Conservation (phyloP, 1,139 yeast genomes). For the Magnusiomyces clavatus region DNA sequence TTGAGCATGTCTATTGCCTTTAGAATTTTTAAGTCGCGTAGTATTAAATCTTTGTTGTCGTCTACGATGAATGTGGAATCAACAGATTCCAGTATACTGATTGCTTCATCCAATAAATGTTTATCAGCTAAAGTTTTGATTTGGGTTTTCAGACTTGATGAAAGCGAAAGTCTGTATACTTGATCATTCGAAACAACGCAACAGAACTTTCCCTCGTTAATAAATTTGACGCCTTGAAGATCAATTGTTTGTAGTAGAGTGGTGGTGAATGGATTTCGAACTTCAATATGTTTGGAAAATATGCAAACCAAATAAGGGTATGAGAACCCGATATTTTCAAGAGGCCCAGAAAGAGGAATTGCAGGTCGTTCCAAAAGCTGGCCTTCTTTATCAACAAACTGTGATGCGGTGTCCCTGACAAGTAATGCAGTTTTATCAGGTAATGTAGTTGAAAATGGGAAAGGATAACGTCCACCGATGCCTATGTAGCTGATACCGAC, state of each 20-base stretch:
- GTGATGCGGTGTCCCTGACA: conserved; percentile 22
- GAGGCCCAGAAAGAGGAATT: conserved; percentile 21
- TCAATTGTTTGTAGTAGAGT: conserved; percentile 22
- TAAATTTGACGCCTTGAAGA: conserved; percentile 19
- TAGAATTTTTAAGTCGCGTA: conserved; percentile 41
- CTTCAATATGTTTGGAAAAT: conserved; percentile 21
- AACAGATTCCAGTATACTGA: conserved; percentile 35
- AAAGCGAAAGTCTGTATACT: conserved; percentile 22
- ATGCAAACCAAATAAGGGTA: conserved; percentile 30
- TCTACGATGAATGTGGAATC: conserved; percentile 29
- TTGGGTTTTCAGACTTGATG: conserved; percentile 29
- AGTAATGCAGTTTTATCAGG: conserved; percentile 21
- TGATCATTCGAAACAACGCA: conserved; percentile 24
- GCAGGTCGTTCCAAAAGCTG: conserved; percentile 17
- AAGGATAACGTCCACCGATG: conserved; percentile 17
- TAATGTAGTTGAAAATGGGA: conserved; percentile 17
- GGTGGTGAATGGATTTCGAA: conserved; percentile 29
- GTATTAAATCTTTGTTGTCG: conserved; percentile 26
- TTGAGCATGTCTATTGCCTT: conserved; percentile 36
- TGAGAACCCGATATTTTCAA: conserved; percentile 24
- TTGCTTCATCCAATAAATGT: conserved; percentile 35
- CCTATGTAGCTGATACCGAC: conserved; percentile 22
- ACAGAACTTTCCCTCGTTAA: conserved; percentile 20
- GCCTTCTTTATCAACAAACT: conserved; percentile 21
- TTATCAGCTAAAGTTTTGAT: conserved; percentile 23